Evolutionary conservation across 495 filamentous ascomycete genomes (phyloP), one percentile per base, ranked within the genome.

Genomic region (Lindgomyces ingoldianus): DNA sequence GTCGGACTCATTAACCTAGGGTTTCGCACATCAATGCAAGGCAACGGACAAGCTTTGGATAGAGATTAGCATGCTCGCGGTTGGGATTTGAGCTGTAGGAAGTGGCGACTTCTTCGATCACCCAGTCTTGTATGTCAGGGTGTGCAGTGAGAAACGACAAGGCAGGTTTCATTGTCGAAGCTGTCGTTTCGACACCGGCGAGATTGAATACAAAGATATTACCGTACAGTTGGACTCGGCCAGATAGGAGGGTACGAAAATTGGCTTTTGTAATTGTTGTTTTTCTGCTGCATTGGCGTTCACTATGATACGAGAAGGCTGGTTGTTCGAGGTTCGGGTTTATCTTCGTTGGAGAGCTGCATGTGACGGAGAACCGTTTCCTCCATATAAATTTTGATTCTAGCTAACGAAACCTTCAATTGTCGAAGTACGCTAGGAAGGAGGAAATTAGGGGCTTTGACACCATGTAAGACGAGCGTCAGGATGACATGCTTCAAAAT

Each of bases 111-210:
- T 70, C 67, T 52, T 70, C 68, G 14, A 42, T 29, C 3, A 67
- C 21, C 68, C 68, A 70, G 26, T 63, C 59, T 47, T 71, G 68
- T 14, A 68, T 29, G 3, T 60, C 56, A 10, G 64, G 64, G 24
- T 64, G 21, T 18, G 49, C 36, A 27, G 68, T 46, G n/a, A 68
- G 48, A 33, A 58, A 54, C 1, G 44, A 30, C 0, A 70, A 22
- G 11, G 57, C 45, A 30, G 51, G 68, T 4, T 52, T 46, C 25
- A 70, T 33, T 3, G 64, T 60, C 1, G 6, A 25, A 11, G 68
- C 68, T 3, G 68, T 70, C 1, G 68, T 70, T 8, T 70, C 68
- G 62, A 52, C 57, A 19, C 68, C 68, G 0, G 68, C 68, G 29
- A 68, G 24, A 36, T 59, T 63, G 64, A 67, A 68, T 8, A 70